phyloP scores from a whole-genome alignment of 345 rosid species.

The Pugionium cornutum region DNA sequence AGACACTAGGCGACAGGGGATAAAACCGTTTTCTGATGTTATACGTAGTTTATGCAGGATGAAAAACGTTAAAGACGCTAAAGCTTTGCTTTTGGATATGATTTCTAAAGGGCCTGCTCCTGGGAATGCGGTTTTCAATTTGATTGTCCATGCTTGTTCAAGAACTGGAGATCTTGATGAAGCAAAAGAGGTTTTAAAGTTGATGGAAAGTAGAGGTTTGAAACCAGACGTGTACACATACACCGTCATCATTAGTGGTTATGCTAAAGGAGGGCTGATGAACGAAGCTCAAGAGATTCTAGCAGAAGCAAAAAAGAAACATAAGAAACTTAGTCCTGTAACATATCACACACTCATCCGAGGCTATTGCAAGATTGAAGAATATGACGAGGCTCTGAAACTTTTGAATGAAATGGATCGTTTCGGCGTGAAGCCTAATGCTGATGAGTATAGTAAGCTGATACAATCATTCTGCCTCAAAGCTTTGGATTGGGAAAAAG shows the following conservation, averaged over 20 bases:
- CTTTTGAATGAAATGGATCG: conserved; percentile 72
- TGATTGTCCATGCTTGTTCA: conserved; percentile 55
- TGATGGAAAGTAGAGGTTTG: conserved; percentile 77
- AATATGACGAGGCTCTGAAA: conserved; percentile 65
- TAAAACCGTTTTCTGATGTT: conserved; percentile 73
- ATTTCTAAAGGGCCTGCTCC: conserved; percentile 74
- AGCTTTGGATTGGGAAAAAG: conserved; percentile 72
- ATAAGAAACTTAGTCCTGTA: conserved; percentile 61
- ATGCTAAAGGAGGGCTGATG: conserved; percentile 71
- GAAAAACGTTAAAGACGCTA: conserved; percentile 60
- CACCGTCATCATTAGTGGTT: conserved; percentile 77
- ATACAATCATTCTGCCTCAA: conserved; percentile 79
- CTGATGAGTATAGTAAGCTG: conserved; percentile 74
- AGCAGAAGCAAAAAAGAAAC: conserved; percentile 70
- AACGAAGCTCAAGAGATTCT: conserved; percentile 60
- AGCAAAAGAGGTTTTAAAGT: conserved; percentile 58
- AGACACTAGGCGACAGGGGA: conserved; percentile 54
- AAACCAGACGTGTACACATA: conserved; percentile 80
- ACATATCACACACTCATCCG: conserved; percentile 80
- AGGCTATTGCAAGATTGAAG: conserved; percentile 77
- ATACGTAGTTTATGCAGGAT: conserved; percentile 65
- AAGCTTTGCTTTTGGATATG: conserved; percentile 62
- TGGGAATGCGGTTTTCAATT: conserved; percentile 76
- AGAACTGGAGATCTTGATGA: conserved; percentile 57
- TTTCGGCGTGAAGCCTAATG: conserved; percentile 59